Evolutionary conservation across 139 green algal genomes (phyloP).

Genomic region (Closterium sp.): DNA sequence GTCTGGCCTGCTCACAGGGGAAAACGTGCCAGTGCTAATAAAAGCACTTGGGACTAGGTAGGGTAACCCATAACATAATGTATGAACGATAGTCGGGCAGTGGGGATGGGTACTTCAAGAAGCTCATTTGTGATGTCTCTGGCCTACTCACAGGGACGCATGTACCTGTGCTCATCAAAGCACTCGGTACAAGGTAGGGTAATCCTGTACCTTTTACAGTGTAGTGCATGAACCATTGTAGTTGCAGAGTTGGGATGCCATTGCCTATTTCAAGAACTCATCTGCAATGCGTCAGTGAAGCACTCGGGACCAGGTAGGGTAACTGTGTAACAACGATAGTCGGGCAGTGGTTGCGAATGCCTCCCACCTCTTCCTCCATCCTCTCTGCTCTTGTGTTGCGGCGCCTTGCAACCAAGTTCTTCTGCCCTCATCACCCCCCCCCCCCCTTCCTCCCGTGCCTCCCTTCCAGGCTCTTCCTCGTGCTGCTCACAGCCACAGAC

Average conservation of each 20-base stretch:
- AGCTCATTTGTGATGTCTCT: conserved; percentile 27
- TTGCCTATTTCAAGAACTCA: neutral
- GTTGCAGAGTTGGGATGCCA: too few species aligned
- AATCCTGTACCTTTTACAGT: too few species aligned
- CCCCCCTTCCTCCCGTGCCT: neutral
- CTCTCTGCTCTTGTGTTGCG: too few species aligned
- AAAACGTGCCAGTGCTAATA: conserved; percentile 20
- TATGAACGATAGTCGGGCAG: too few species aligned
- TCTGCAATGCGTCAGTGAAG: conserved; percentile 17
- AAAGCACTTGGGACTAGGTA: conserved; percentile 40
- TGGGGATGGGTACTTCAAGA: conserved; percentile 35
- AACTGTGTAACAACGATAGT: too few species aligned
- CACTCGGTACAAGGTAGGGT: conserved; percentile 35
- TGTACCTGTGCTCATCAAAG: conserved; percentile 22
- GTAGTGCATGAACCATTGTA: too few species aligned
- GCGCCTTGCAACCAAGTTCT: too few species aligned
- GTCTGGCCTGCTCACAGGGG: conserved; percentile 8
- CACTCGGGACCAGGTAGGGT: conserved; percentile 29
- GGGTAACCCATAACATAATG: too few species aligned
- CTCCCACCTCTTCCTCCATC: too few species aligned
- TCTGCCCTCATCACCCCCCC: neutral
- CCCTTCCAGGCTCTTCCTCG: neutral
- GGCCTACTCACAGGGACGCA: conserved; percentile 11
- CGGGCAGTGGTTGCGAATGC: too few species aligned
- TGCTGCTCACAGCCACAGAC: neutral